These are phyloP conservation scores for Phytophthora pistaciae DNA, from an alignment of 352 stramenopile species.

Conservation along the genomic window DNA sequence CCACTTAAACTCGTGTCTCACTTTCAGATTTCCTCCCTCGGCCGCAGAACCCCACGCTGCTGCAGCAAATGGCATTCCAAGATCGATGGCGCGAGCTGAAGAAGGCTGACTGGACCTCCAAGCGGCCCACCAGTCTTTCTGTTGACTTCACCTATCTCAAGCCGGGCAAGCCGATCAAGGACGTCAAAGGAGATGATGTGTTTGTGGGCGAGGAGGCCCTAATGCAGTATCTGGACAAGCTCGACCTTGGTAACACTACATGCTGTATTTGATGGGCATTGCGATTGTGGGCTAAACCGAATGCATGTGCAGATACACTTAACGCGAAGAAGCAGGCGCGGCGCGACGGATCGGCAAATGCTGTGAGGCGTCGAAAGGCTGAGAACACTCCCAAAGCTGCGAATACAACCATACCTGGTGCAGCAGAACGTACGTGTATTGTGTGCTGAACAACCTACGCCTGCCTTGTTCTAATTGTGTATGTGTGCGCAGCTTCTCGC, in stretches of 20 bases:
- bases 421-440: neutral
- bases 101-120: slow-evolving; percentile 6
- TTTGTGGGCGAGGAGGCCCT: slow-evolving; percentile 9
- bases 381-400: neutral
- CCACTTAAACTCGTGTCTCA: neutral
- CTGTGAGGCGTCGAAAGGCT: neutral
- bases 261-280: neutral
- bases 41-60: neutral
- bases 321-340: too few relatives aligned
- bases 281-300: neutral
- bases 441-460: neutral
- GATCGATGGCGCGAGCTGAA: slow-evolving; percentile 7
- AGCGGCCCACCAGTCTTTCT: neutral
- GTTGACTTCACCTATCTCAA: slow-evolving; percentile 8
- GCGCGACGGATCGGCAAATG: neutral
- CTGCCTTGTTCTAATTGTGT: neutral
- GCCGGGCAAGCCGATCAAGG: slow-evolving; percentile 5
- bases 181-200: neutral
- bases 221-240: slow-evolving; percentile 5
- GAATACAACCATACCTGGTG: neutral
- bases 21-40: neutral
- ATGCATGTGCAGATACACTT: neutral
- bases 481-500: neutral
- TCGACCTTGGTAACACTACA: slow-evolving; percentile 2
- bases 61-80: slow-evolving; percentile 6